Base-by-base conservation (phyloP, 768 basidiomycete genomes). In the Rhodotorula paludigena region DNA sequence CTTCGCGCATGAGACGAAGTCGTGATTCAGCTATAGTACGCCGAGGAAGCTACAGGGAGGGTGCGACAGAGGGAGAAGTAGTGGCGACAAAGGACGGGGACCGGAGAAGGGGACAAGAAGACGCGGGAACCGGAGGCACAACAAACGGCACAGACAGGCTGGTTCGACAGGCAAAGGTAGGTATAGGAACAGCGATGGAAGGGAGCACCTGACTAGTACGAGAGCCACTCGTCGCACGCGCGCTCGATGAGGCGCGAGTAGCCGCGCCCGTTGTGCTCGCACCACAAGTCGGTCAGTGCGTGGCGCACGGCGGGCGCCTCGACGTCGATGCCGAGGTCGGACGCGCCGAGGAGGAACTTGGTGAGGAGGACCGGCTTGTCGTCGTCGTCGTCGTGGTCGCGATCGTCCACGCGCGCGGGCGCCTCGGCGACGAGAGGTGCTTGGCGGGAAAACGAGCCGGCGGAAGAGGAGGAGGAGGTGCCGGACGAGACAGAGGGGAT, bases 271-370 rank as follows among this genome's bases (percentile, higher is more conserved):
- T 39, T 30, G 25, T 15, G 18, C 5, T 55, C 61, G 33, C 42
- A 45, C 61, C 61, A 62, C 15, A 47, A 30, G 15, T 42, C 53
- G 12, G 53, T 62, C 33, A 62, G 25, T 16, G 11, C 5, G 3
- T 3, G n/a, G 25, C 53, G 32, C 52, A 25, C 15, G 8, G 7
- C 33, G 20, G 12, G 12, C 9, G 30, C 35, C 15, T 44, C 28
- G 25, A 62, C 33, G 52, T 55, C 61, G 18, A 62, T 23, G 16
- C 52, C 61, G 61, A 62, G 52, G 20, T 62, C 52, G n/a, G 25
- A 25, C 18, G 6, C 11, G 32, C 42, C 42, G 61, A 53, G 52
- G 53, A 62, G 52, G 53, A 55, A 55, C 2, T 32, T 45, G 8
- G 61, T 62, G 33, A 62, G 61, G 23, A 62, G 52, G 44, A 62